Evolutionary conservation across 331 rosid species (phyloP).

Genomic region (Spiraea crenata): DNA sequence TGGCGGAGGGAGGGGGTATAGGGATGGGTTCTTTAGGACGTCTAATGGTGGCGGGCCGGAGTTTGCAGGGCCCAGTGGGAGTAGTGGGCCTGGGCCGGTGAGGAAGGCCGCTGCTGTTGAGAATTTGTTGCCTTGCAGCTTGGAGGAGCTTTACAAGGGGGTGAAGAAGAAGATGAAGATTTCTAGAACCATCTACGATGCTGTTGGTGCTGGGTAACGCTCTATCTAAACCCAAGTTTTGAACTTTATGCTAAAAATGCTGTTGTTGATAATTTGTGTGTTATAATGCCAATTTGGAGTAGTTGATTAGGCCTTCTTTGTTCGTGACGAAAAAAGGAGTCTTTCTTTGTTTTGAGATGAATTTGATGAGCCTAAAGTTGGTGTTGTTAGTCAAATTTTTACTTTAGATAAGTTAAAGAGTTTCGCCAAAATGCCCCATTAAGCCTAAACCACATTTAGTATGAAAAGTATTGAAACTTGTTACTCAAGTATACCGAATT

Average conservation of each 20-base stretch:
- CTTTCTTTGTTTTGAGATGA: not conserved
- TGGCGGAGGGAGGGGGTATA: constrained; percentile 25
- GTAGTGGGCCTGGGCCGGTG: constrained; percentile 21
- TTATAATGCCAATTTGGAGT: not conserved
- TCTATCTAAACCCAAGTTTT: not conserved
- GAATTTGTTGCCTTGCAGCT: constrained; percentile 54
- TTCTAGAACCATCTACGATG: constrained; percentile 55
- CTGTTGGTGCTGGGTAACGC: constrained; percentile 63
- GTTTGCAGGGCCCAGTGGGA: constrained; percentile 11
- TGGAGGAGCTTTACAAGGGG: constrained; percentile 80
- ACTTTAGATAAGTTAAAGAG: not conserved
- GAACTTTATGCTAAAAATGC: not conserved
- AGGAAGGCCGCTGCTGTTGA: constrained; percentile 65
- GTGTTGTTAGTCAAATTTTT: not conserved
- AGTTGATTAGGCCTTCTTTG: not conserved
- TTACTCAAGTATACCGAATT: not conserved
- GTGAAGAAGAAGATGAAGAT: constrained; percentile 78
- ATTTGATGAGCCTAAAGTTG: not conserved
- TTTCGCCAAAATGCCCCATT: not conserved
- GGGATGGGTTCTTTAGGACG: constrained; percentile 51
- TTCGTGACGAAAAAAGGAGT: not conserved
- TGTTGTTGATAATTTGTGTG: not conserved
- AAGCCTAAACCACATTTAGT: not conserved
- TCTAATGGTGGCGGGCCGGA: constrained; percentile 30
- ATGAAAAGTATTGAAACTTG: not conserved